These are phyloP conservation scores for Lunularia cruciata DNA, from an alignment of 225 moss, liverwort and hornwort genomes.

Conservation along the genomic window DNA sequence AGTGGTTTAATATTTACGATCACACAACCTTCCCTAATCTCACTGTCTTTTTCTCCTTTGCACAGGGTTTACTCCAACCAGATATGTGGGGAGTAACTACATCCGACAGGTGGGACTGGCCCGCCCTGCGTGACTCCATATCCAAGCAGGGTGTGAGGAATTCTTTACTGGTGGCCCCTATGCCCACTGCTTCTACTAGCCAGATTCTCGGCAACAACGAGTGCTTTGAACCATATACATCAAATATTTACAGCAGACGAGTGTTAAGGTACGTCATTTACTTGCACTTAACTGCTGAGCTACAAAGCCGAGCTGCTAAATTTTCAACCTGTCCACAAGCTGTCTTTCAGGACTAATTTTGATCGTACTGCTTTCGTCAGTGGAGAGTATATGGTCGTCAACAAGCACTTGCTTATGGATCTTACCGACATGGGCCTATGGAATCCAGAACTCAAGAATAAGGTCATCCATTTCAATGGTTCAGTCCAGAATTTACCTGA, in stretches of 20 bases:
- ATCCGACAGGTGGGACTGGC: conserved; percentile 75
- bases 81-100: conserved; percentile 82
- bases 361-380: conserved; percentile 44
- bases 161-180: conserved; percentile 80
- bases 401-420: conserved; percentile 92
- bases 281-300: too few species aligned
- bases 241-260: conserved; percentile 87
- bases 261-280: conserved; percentile 65
- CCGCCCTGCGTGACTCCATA: conserved; percentile 43
- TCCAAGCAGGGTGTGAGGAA: conserved; percentile 61
- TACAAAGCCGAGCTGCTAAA: too few species aligned
- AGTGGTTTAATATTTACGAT: too few species aligned
- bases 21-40: too few species aligned
- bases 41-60: not conserved
- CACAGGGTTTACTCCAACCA: conserved; percentile 67
- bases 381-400: conserved; percentile 95
- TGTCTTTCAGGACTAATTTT: too few species aligned
- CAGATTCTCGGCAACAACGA: conserved; percentile 97
- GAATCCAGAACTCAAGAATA: conserved; percentile 80
- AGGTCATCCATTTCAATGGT: conserved; percentile 72
- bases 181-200: conserved; percentile 95
- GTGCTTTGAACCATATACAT: conserved; percentile 92
- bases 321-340: too few species aligned
- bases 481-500: conserved; percentile 62
- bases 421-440: conserved; percentile 84